Evolutionary conservation across 2,329 filamentous ascomycete species (phyloP).

Genomic region (Aureobasidium sp.): DNA sequence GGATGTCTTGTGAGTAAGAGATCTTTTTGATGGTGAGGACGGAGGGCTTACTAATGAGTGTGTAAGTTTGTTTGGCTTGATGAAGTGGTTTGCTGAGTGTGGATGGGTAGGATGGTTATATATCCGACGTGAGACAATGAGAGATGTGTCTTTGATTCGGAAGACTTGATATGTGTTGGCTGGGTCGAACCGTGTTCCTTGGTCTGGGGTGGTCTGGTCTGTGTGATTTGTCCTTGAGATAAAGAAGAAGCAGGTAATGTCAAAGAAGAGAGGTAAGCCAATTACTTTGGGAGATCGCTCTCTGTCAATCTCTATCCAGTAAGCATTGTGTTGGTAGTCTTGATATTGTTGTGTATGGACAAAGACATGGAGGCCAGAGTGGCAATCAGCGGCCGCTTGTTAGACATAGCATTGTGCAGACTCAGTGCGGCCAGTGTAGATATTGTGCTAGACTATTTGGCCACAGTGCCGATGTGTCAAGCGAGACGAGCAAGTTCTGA

Average conservation of each 20-base stretch:
- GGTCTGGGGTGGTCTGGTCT: neutral
- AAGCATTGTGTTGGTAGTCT: neutral
- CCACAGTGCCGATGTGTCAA: neutral
- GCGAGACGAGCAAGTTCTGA: neutral
- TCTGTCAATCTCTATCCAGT: neutral
- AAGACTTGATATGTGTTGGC: neutral
- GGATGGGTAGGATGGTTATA: neutral
- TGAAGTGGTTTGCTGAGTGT: neutral
- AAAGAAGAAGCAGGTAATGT: neutral
- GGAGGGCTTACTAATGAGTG: neutral
- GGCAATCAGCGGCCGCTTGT: neutral
- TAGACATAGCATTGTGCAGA: neutral
- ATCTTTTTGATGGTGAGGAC: neutral
- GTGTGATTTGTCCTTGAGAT: neutral
- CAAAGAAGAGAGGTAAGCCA: neutral
- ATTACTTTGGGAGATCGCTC: neutral
- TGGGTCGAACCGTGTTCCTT: neutral
- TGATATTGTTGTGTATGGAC: conserved; percentile 3
- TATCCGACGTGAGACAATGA: neutral
- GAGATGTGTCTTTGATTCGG: neutral
- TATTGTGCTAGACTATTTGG: neutral
- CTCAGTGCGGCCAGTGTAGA: too few relatives aligned
- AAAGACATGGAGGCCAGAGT: neutral
- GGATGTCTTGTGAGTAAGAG: neutral
- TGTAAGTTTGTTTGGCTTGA: conserved; percentile 1